Percentiles rank a stretch among this genome's conserved stretches.
These are phyloP conservation scores for Naganishia randhawae DNA, from an alignment of 768 basidiomycete species.

Conservation along the genomic window DNA sequence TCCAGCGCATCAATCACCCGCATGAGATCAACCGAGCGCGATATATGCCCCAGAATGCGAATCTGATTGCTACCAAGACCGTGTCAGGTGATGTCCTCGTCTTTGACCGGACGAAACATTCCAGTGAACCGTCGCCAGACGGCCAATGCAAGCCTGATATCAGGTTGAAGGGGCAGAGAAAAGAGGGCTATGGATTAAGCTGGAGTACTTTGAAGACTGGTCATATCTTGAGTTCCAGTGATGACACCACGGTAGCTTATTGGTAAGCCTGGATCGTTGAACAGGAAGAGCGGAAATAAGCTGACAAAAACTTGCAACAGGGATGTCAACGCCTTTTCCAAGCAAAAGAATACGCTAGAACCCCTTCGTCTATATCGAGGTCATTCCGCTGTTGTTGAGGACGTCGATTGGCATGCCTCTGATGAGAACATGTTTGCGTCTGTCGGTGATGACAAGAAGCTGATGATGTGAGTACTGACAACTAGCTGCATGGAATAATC, in stretches of 20 bases:
- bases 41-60: conserved; percentile 99
- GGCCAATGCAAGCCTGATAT: conserved; percentile 88
- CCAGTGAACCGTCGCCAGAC: conserved; percentile 81
- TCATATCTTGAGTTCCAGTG: conserved; percentile 82
- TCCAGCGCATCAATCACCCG: conserved; percentile 88
- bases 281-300: background rate
- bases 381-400: conserved; percentile 91
- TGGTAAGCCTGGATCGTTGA: conserved; percentile 59
- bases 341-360: conserved; percentile 76
- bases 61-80: conserved; percentile 91
- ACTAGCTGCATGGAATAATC: background rate
- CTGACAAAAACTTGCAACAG: conserved; percentile 53
- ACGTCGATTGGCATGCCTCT: conserved; percentile 90
- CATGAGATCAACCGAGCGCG: conserved; percentile 96
- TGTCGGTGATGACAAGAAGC: conserved; percentile 90
- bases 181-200: conserved; percentile 90
- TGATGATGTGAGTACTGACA: conserved; percentile 72
- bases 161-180: conserved; percentile 77
- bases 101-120: conserved; percentile 97
- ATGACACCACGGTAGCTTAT: conserved; percentile 92
- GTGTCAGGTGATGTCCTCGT: conserved; percentile 83
- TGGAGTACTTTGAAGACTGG: conserved; percentile 85
- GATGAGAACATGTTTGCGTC: conserved; percentile 84
- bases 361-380: conserved; percentile 79
- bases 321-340: conserved; percentile 81